These are phyloP conservation scores for Geotrichum restrictum DNA, from an alignment of 1,139 yeast species.

Conservation along the genomic window DNA sequence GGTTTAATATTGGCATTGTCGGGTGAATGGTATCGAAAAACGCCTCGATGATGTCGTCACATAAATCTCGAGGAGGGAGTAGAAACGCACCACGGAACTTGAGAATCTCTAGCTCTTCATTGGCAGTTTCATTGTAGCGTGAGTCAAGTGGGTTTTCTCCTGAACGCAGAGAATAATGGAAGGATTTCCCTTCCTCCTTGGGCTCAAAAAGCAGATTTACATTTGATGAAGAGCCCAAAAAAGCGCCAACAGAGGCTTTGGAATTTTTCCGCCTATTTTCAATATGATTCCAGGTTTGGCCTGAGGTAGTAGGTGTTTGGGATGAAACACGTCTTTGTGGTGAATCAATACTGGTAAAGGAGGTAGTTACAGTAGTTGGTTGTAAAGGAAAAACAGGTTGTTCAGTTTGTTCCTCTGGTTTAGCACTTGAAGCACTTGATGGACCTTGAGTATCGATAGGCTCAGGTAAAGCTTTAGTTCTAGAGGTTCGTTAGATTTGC, in stretches of 20 bases:
- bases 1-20: conserved; percentile 65
- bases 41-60: conserved; percentile 58
- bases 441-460: background rate
- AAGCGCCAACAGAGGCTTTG: conserved; percentile 30
- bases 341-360: too few relatives aligned
- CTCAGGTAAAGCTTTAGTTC: conserved; percentile 5
- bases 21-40: conserved; percentile 70
- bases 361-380: too few relatives aligned
- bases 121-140: conserved; percentile 45
- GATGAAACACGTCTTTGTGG: too few relatives aligned
- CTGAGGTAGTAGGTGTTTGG: background rate
- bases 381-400: background rate
- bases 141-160: conserved; percentile 32
- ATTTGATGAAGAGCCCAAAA: conserved; percentile 37
- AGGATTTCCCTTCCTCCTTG: conserved; percentile 33
- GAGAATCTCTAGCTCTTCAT: conserved; percentile 65
- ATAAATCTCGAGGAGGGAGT: conserved; percentile 58
- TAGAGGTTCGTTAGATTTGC: background rate
- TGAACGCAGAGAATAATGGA: conserved; percentile 34
- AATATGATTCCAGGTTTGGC: conserved; percentile 28
- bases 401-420: background rate
- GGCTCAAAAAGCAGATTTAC: conserved; percentile 36
- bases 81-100: conserved; percentile 68
- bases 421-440: background rate
- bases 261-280: conserved; percentile 33